Evolutionary conservation across 352 stramenopile genomes (phyloP), one percentile per base, ranked within the genome.

Genomic region (Phytophthora pistaciae): DNA sequence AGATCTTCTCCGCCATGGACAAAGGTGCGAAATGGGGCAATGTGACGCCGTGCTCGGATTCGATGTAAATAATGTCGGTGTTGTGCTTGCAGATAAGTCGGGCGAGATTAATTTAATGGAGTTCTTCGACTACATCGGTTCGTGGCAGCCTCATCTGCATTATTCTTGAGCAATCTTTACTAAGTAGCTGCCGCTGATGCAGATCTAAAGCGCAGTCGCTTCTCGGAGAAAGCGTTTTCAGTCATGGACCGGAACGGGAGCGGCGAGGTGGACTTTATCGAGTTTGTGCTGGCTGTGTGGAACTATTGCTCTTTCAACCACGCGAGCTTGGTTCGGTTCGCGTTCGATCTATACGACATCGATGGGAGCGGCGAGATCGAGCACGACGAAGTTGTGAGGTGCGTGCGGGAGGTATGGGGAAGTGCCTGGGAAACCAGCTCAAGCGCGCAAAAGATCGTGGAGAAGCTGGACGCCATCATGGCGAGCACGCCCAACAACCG

Each of bases 291-390:
- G 57, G 77, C 82, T n/a, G 74, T 93, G 62, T 92, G 84, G 85
- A 91, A 93, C 70, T 92, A 92, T 56, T 93, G 85, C 72, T 90
- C 83, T n/a, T 92, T 92, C 64, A 90, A 68, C 40, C 73, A 84
- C 50, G 50, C 74, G 40, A 87, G 79, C 25, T 83, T 94, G 40
- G 79, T 92, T 56, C 78, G 77, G 10, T 94, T 91, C 57, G 82
- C 87, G 2, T 94, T 92, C 57, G 84, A 91, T 64, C 69, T 94
- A 8, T 94, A 94, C 67, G 85, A 94, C 38, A 60, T 80, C 3
- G 87, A 94, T 68, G 71, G 83, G 6, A 92, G 82, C 23, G 85
- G 87, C 40, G 79, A 91, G 67, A 93, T 94, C 63, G 83, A 91
- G 59, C 74, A 79, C 20, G 61, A 62, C 8, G 85, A 93, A 60